Percentiles rank a stretch among this genome's conserved stretches.
These are phyloP conservation scores for Geotrichum histeridarum DNA, from an alignment of 1,139 yeast species.

Conservation along the genomic window DNA sequence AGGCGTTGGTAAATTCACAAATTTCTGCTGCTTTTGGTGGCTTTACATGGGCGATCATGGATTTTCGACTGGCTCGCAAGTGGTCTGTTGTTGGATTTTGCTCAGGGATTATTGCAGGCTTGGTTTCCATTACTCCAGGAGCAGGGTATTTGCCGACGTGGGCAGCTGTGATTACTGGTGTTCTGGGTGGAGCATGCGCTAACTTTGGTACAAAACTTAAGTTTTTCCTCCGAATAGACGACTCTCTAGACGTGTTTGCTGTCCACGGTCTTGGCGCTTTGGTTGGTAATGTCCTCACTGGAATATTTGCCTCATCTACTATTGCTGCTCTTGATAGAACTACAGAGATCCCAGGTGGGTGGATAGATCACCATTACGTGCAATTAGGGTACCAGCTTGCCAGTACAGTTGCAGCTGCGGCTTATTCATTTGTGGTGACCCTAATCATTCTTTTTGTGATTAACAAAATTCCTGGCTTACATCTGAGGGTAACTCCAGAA, in stretches of 20 bases:
- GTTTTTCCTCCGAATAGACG: constrained; percentile 37
- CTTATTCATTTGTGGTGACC: constrained; percentile 43
- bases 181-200: constrained; percentile 35
- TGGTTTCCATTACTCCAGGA: constrained; percentile 40
- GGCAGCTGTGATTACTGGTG: constrained; percentile 37
- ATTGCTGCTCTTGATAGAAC: constrained; percentile 20
- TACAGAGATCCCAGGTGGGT: constrained; percentile 42
- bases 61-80: constrained; percentile 30
- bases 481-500: constrained; percentile 41
- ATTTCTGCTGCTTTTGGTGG: constrained; percentile 36
- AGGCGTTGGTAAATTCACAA: constrained; percentile 36
- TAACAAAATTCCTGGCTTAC: constrained; percentile 46
- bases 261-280: constrained; percentile 39
- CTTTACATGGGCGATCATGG: constrained; percentile 35
- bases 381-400: constrained; percentile 49
- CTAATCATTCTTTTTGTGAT: constrained; percentile 42
- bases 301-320: constrained; percentile 31
- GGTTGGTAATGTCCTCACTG: constrained; percentile 36
- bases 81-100: constrained; percentile 39
- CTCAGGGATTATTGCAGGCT: constrained; percentile 40
- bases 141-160: constrained; percentile 39
- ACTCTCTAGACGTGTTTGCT: constrained; percentile 38
- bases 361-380: constrained; percentile 45
- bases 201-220: constrained; percentile 39
- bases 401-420: constrained; percentile 43